Conservation (phyloP, 257 asterid genomes). For the Gentiana dahurica region DNA sequence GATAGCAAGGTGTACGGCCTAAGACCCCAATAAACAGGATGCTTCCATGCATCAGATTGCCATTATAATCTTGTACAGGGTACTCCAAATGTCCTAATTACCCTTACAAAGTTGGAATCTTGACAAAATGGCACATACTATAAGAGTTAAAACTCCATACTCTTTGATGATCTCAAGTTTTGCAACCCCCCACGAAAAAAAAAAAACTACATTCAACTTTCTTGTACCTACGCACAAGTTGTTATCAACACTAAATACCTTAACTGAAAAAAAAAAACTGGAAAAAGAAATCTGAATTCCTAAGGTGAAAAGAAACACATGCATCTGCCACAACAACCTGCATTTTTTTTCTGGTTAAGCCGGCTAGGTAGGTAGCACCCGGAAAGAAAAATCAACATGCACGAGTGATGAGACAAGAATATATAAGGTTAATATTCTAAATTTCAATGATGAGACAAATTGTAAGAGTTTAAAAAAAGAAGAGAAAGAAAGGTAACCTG, state of each 20-base stretch:
- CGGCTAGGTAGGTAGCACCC: no score
- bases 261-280: no score
- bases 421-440: not conserved
- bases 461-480: not conserved
- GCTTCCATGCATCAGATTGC: not conserved
- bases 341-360: no score
- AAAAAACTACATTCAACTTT: no score
- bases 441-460: not conserved
- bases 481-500: conserved; percentile 4
- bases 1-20: not conserved
- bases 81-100: not conserved
- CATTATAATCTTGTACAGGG: not conserved
- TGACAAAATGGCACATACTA: not conserved
- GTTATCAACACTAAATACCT: no score
- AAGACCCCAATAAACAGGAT: not conserved
- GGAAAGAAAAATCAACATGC: not conserved
- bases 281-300: no score
- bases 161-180: no score
- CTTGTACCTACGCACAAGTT: no score
- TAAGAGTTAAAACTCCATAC: no score
- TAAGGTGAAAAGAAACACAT: no score
- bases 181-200: no score
- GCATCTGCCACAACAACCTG: no score
- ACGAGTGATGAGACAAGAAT: not conserved
- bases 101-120: not conserved